phyloP scores from a whole-genome alignment of 2,329 filamentous ascomycete genomes.

The Paecilomyces sp. region DNA sequence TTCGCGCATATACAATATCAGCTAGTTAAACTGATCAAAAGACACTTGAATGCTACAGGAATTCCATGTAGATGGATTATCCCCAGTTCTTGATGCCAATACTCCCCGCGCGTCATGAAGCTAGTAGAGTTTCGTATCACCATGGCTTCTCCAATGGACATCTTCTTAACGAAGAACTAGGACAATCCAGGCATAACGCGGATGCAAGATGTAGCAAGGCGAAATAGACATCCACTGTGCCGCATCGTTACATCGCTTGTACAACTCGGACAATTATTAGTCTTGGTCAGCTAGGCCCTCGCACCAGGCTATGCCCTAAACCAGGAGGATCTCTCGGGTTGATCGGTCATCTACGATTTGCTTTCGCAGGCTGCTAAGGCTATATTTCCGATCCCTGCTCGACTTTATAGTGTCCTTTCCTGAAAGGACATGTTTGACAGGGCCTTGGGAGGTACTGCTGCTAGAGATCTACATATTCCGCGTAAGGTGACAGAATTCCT shows the following conservation, averaged over 20 bases:
- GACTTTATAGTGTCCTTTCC: not conserved
- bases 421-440: not conserved
- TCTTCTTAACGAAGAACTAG: not conserved
- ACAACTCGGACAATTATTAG: not conserved
- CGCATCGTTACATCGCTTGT: not conserved
- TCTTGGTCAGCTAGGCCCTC: not conserved
- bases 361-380: not conserved
- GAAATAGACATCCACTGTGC: not conserved
- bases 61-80: too few relatives aligned
- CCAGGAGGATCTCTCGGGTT: not conserved
- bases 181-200: not conserved
- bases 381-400: not conserved
- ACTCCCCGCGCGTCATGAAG: too few relatives aligned
- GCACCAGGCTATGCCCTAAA: not conserved
- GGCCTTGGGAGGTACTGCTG: not conserved
- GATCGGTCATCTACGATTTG: not conserved
- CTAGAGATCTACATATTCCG: not conserved
- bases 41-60: too few relatives aligned
- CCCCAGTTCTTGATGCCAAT: too few relatives aligned
- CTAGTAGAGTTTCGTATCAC: not conserved
- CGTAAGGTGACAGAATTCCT: not conserved
- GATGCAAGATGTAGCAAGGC: not conserved
- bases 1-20: not conserved
- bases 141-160: not conserved
- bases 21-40: too few relatives aligned